These are phyloP conservation scores for Malus sieversii DNA, from an alignment of 306 rosid genomes.

Conservation along the genomic window DNA sequence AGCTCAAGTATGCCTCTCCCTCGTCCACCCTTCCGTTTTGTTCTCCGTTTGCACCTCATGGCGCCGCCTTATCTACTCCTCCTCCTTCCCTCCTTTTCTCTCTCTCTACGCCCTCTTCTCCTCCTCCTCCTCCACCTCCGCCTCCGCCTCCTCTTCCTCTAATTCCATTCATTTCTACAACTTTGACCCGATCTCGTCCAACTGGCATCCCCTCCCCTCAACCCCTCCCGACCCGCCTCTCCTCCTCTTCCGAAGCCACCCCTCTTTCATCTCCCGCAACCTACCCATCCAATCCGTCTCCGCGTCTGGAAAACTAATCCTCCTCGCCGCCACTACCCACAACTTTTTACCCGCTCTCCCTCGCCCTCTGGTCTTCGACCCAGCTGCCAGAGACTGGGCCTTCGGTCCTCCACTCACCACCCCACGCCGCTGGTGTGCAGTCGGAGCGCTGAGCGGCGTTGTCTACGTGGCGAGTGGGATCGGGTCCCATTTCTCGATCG, in stretches of 20 bases:
- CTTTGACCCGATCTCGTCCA: constrained; percentile 58
- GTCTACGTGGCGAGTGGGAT: constrained; percentile 73
- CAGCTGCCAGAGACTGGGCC: constrained; percentile 31
- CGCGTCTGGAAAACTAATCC: constrained; percentile 38
- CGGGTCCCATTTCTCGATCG: constrained; percentile 52
- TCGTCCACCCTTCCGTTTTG: constrained; percentile 33
- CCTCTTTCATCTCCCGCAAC: constrained; percentile 70
- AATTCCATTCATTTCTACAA: constrained; percentile 26
- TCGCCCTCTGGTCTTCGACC: constrained; percentile 55
- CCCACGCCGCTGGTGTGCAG: constrained; percentile 83
- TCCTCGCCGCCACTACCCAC: constrained; percentile 67
- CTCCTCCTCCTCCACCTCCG: neutral
- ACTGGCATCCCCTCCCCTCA: constrained; percentile 45
- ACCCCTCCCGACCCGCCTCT: constrained; percentile 40
- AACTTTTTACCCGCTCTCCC: constrained; percentile 57
- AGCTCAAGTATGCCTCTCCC: constrained; percentile 55
- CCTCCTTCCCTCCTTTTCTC: constrained; percentile 66
- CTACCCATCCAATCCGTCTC: constrained; percentile 63
- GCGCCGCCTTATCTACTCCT: constrained; percentile 62
- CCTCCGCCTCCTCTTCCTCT: neutral
- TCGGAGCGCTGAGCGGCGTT: constrained; percentile 22
- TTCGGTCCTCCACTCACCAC: constrained; percentile 39
- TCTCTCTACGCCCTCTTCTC: constrained; percentile 55
- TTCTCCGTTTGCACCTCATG: constrained; percentile 58
- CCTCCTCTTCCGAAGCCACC: constrained; percentile 58